Evolutionary conservation across 2,329 filamentous ascomycete species (phyloP), one percentile per base, ranked within the genome.

Genomic region (Conoideocrella luteorostrata): DNA sequence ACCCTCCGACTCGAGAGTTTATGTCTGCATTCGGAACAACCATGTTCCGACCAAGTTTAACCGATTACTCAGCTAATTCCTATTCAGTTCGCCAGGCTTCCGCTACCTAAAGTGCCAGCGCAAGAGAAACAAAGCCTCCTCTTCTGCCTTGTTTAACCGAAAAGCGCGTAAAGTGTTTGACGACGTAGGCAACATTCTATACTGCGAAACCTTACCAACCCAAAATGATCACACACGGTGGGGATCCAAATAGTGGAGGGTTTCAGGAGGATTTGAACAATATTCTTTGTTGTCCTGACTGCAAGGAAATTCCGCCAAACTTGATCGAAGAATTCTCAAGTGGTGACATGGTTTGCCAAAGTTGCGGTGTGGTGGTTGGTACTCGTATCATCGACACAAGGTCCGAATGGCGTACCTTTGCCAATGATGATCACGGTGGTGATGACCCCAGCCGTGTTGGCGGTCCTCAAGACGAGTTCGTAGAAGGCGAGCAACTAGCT

Each of bases 401-500:
- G 50, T 95, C 89, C 38, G 93, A 98, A 70, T 98, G 93, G 93
- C 88, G 93, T 62, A 98, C 93, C 1, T 98, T 98, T 69, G 89
- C 90, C 61, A 97, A 97, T 62, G 93, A 98, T 60, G 94, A 98
- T 62, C 88, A 95, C 64, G 88, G 88, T 58, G 90, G 87, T 59
- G 94, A 97, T 56, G 93, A 98, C 54, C 93, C 94, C 4, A 96
- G 89, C 47, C 93, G 93, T 88, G 91, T 98, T 52, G 93, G 93
- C 71, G 93, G 97, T 56, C 87, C 86, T 5, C 84, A 85, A 48
- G 96, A 97, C 60, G 84, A 88, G 43, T 81, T 98, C 34, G 77
- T 95, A 46, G 89, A 95, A 58, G 90, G 89, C 45, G 85, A 88
- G 51, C 89, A 95, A 67, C 81, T 96, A 36, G 82, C 90, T 59